Evolutionary conservation across 1,139 yeast species (phyloP).

Genomic region (Arxiozyma telluris): DNA sequence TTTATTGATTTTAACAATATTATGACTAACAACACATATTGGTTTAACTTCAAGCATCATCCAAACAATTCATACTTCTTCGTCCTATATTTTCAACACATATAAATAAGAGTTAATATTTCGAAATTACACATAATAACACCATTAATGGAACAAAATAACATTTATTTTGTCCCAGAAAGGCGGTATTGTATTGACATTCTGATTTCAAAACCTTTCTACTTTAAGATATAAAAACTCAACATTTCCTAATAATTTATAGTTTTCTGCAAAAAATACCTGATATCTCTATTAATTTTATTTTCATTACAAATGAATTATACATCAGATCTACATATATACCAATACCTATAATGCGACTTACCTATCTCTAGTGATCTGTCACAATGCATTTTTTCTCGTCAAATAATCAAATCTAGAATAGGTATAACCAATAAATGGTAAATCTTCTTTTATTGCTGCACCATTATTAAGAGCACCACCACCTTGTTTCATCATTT

Average conservation of each 20-base stretch:
- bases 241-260: not conserved
- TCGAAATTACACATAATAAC: no score
- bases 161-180: no score
- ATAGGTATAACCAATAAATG: slow-evolving; percentile 94
- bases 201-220: no score
- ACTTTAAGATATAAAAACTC: not conserved
- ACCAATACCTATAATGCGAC: not conserved
- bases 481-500: slow-evolving; percentile 31
- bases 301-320: not conserved
- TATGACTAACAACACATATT: no score
- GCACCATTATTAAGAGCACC: slow-evolving; percentile 32
- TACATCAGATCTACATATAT: not conserved
- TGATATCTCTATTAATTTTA: not conserved
- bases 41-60: no score
- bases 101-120: no score
- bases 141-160: no score
- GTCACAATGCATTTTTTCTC: slow-evolving; percentile 66
- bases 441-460: slow-evolving; percentile 65
- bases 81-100: no score
- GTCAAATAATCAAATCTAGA: slow-evolving; percentile 90
- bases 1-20: no score
- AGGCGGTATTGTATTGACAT: no score
- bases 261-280: not conserved
- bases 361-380: not conserved
- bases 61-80: no score